Base-by-base conservation (phyloP, 108 stramenopile species). In the Nitzschia sp. region DNA sequence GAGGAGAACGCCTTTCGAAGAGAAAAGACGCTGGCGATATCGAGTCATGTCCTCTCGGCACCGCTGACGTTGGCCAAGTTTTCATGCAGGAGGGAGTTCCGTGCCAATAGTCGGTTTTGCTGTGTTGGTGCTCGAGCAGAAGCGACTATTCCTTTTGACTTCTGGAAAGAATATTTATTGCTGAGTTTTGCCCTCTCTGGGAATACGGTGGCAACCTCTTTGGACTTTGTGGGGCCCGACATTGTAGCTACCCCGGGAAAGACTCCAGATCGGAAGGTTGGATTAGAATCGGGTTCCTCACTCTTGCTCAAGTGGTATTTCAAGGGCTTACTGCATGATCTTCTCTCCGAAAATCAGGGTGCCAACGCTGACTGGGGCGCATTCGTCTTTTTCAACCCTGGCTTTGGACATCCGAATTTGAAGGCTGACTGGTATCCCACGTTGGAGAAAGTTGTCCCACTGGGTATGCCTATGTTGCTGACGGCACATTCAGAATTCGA, bases 41-140 rank as follows among this genome's bases (percentile, higher is more conserved):
- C 81, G 29, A 85, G 78, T 45, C 92, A 93, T 63, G 72, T 89
- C 2, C 76, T 93, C 8, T 87, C 92, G 4, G 82, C 87, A 29
- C 92, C 92, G 0, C 68, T 93, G 31, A 93, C 92, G 1, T 44
- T 90, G 19, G 88, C 75, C 19, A 53, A 35, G 13, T 69, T 59
- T n/a, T 21, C 0, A 30, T 32, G 26, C 29, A 4, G 36, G 46
- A 34, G 60, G 23, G 46, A 74, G 13, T 31, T 33, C 26, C 4
- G 34, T 41, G 26, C 27, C 32, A 22, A 46, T 9, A 53, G 23
- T 2, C 68, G 77, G 21, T 38, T 73, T 50, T 87, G 86, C 41
- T 96, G 95, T 65, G 77, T 96, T 11, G 95, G 95, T 27, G 91
- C 92, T 22, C 63, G 95, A 22, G 87, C 95, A 13, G 95, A 96